Conservation (phyloP, 177 flowering plant genomes). For the Vitis hybrid region DNA sequence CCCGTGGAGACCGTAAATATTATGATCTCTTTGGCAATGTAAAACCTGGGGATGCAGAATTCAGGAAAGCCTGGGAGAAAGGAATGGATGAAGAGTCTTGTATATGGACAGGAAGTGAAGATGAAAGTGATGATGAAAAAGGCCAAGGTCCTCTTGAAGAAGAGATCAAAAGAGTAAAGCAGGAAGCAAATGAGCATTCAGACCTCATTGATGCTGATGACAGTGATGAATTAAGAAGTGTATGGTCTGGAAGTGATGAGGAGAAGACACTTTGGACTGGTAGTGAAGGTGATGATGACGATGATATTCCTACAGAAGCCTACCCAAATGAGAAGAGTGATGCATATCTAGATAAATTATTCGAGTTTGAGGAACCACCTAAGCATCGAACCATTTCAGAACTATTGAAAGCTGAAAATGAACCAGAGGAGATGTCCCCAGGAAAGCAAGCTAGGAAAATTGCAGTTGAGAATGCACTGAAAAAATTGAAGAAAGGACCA, state of each 20-base stretch:
- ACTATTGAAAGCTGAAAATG: conserved; percentile 61
- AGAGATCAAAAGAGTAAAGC: conserved; percentile 64
- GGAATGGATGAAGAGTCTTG: conserved; percentile 57
- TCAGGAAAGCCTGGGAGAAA: conserved; percentile 66
- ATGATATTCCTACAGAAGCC: conserved; percentile 87
- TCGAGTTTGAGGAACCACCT: conserved; percentile 89
- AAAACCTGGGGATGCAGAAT: conserved; percentile 59
- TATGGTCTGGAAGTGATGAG: conserved; percentile 93
- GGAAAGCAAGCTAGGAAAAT: conserved; percentile 97
- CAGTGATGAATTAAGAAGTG: conserved; percentile 84
- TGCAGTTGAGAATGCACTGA: conserved; percentile 91
- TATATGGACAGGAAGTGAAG: conserved; percentile 92
- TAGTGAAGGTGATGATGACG: conserved; percentile 78
- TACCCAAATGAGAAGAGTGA: conserved; percentile 86
- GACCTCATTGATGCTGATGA: conserved; percentile 88
- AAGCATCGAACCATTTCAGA: conserved; percentile 79
- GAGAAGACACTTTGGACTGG: conserved; percentile 98
- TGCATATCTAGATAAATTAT: conserved; percentile 71
- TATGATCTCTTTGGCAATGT: conserved; percentile 81
- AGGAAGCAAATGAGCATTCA: conserved; percentile 67
- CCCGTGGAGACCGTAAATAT: conserved; percentile 38
- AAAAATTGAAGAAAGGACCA: conserved; percentile 93
- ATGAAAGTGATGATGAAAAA: conserved; percentile 45
- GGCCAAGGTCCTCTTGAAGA: conserved; percentile 35
- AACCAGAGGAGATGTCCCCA: conserved; percentile 80